Conservation (phyloP, 441 rosid genomes). For the Erysimum pusillum region DNA sequence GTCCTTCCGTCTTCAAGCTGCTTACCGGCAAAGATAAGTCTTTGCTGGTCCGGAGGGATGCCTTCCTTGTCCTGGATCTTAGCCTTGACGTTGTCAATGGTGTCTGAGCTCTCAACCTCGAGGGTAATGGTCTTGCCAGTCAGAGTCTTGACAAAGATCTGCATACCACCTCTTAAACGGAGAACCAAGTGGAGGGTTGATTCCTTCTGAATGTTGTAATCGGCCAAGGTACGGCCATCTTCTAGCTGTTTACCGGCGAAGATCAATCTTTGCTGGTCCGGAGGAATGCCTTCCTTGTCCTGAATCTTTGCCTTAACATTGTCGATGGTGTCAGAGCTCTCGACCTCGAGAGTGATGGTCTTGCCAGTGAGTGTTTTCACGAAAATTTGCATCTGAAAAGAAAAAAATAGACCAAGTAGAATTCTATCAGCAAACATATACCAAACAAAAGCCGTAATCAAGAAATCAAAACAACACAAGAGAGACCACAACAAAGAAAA, state of each 20-base stretch:
- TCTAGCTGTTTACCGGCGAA: slow-evolving; percentile 56
- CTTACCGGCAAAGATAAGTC: slow-evolving; percentile 52
- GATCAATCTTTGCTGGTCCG: slow-evolving; percentile 52
- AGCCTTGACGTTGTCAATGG: slow-evolving; percentile 42
- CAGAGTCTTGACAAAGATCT: slow-evolving; percentile 45
- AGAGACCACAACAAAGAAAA: too few relatives aligned
- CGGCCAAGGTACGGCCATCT: slow-evolving; percentile 50
- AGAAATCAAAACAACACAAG: neutral
- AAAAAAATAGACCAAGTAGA: neutral
- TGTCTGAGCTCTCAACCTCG: slow-evolving; percentile 46
- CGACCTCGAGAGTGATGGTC: slow-evolving; percentile 41
- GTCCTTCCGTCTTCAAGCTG: slow-evolving; percentile 52
- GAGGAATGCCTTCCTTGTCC: slow-evolving; percentile 57
- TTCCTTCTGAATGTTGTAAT: slow-evolving; percentile 50
- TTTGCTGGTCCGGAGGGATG: slow-evolving; percentile 55
- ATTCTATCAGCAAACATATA: neutral
- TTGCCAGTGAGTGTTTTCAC: slow-evolving; percentile 48
- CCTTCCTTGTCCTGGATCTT: slow-evolving; percentile 52
- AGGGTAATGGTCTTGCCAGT: slow-evolving; percentile 46
- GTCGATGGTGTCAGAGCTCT: slow-evolving; percentile 49
- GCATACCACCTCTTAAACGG: slow-evolving; percentile 46
- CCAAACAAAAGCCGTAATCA: neutral
- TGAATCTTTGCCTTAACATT: slow-evolving; percentile 54
- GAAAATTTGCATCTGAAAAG: slow-evolving; percentile 47
- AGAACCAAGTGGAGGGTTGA: slow-evolving; percentile 46